Percentiles rank a stretch among this genome's conserved stretches.
These are phyloP conservation scores for Lactifluus hygrophoroides DNA, from an alignment of 768 basidiomycete species.

Conservation along the genomic window DNA sequence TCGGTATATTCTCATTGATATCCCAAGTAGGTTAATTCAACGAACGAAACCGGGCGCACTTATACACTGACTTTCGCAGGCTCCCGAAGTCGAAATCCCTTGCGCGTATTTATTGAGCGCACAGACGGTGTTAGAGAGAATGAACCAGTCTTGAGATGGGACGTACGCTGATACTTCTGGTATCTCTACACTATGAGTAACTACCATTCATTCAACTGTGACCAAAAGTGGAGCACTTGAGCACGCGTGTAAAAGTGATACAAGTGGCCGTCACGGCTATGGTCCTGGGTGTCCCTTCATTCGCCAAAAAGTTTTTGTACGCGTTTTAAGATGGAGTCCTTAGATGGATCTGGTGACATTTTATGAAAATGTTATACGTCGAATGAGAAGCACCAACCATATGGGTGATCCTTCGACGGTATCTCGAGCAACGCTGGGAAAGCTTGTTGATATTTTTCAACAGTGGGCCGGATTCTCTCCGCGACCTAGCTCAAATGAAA, in stretches of 20 bases:
- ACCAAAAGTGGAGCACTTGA: neutral
- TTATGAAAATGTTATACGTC: conserved; percentile 15
- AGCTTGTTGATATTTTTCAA: conserved; percentile 91
- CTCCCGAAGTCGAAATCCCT: conserved; percentile 51
- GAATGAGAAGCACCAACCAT: conserved; percentile 48
- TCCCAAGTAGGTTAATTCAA: conserved; percentile 52
- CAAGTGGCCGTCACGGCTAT: neutral
- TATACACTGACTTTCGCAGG: conserved; percentile 31
- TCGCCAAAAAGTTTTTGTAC: conserved; percentile 97
- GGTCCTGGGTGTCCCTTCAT: conserved; percentile 30
- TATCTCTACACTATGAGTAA: conserved; percentile 1
- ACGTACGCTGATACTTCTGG: conserved; percentile 25
- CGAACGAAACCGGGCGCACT: conserved; percentile 25
- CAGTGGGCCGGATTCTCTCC: conserved; percentile 91
- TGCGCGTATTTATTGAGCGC: conserved; percentile 65
- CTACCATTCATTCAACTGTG: neutral
- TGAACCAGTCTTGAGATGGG: conserved; percentile 64
- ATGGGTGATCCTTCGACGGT: conserved; percentile 97
- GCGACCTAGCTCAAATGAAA: conserved; percentile 55
- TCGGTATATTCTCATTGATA: conserved; percentile 68
- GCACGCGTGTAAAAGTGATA: neutral
- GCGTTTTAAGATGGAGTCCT: conserved; percentile 91
- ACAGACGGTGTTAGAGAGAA: conserved; percentile 58
- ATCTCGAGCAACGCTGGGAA: conserved; percentile 98
- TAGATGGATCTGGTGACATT: conserved; percentile 66